A percentile compares a stretch with the other conserved stretches of the same genome.
These are phyloP conservation scores for Ettlia oleoabundans DNA, from an alignment of 139 green algal species.

Conservation along the genomic window DNA sequence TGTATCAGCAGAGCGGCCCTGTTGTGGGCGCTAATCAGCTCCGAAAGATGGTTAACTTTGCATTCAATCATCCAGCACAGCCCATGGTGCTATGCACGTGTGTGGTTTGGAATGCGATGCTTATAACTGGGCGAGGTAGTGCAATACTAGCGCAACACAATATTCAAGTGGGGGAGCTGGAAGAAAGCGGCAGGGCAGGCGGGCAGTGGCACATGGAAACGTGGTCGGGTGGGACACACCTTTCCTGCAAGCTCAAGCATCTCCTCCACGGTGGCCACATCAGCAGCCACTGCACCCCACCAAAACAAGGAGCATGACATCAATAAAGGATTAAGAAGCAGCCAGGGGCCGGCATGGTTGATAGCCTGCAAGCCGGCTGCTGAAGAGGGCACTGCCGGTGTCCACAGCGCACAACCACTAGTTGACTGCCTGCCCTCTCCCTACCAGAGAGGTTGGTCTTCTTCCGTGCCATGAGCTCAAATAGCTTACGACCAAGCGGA, in stretches of 20 bases:
- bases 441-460: constrained; percentile 95
- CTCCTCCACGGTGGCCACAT: constrained; percentile 89
- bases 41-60: constrained; percentile 42
- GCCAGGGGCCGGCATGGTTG: no score
- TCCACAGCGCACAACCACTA: no score
- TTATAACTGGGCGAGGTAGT: not conserved
- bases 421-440: no score
- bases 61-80: constrained; percentile 28
- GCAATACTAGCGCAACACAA: no score
- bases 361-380: no score
- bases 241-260: constrained; percentile 92
- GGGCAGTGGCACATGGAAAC: no score
- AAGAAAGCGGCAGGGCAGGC: no score
- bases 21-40: not conserved
- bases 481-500: constrained; percentile 71
- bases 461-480: constrained; percentile 94
- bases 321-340: no score
- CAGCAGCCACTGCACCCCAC: constrained; percentile 96
- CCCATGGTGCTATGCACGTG: not conserved
- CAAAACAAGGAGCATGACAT: no score
- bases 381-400: no score
- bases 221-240: no score
- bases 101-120: not conserved
- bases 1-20: constrained; percentile 30
- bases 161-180: no score